Evolutionary conservation across 2,329 filamentous ascomycete genomes (phyloP).

Genomic region (Aspergillus piperis): DNA sequence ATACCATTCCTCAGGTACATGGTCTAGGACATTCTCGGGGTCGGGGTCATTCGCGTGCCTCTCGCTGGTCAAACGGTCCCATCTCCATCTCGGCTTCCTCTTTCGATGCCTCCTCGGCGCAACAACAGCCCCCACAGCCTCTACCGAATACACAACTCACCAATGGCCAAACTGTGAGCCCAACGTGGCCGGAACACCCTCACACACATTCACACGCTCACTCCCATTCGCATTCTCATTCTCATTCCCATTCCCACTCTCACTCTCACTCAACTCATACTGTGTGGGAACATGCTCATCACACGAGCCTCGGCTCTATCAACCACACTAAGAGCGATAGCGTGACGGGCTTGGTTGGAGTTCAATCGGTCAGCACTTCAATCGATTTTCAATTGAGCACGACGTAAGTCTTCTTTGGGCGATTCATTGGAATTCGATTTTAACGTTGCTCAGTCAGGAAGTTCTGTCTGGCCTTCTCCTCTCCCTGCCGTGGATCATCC

Average conservation of each 20-base stretch:
- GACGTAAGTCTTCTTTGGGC: slow-evolving; percentile 1
- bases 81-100: slow-evolving; percentile 28
- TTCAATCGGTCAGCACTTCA: not conserved
- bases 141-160: slow-evolving; percentile 18
- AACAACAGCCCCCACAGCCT: slow-evolving; percentile 22
- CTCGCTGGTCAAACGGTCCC: slow-evolving; percentile 32
- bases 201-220: slow-evolving; percentile 42
- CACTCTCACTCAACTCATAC: slow-evolving; percentile 3
- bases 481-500: slow-evolving; percentile 37
- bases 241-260: slow-evolving; percentile 25
- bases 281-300: not conserved
- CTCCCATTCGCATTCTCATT: slow-evolving; percentile 36
- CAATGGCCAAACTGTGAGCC: slow-evolving; percentile 30
- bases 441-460: slow-evolving; percentile 42
- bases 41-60: slow-evolving; percentile 39
- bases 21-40: slow-evolving; percentile 32
- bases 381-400: not conserved
- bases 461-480: slow-evolving; percentile 52
- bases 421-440: not conserved
- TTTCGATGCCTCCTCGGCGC: slow-evolving; percentile 19
- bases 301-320: not conserved
- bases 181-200: slow-evolving; percentile 32
- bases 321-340: slow-evolving; percentile 4
- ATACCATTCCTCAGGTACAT: slow-evolving; percentile 30
- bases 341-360: not conserved